Conservation (phyloP, 176 grass and related monocot species). For the Panicum miliaceum region DNA sequence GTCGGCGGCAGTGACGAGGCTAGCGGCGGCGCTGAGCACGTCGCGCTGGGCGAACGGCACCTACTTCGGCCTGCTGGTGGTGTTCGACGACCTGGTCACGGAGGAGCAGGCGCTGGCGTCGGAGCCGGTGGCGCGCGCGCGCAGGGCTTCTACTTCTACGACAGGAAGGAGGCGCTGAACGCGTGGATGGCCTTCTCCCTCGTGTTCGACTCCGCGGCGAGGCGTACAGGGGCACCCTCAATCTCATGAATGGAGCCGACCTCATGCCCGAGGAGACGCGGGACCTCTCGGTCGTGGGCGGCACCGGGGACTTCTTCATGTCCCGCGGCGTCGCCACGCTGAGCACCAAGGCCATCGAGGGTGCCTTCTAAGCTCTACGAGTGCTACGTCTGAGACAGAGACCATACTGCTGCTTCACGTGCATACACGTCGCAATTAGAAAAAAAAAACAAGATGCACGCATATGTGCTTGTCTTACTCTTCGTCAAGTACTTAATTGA, state of each 20-base stretch:
- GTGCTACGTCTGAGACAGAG: constrained; percentile 21
- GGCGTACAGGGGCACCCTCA: constrained; percentile 37
- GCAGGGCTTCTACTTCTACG: constrained; percentile 52
- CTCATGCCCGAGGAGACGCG: constrained; percentile 15
- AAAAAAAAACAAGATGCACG: no score
- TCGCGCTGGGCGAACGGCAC: neutral
- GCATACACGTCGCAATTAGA: no score
- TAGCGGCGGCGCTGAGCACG: constrained; percentile 24
- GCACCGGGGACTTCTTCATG: constrained; percentile 65
- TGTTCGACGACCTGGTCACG: constrained; percentile 48
- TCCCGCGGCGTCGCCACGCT: constrained; percentile 49
- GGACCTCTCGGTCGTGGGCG: constrained; percentile 53
- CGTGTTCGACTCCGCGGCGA: constrained; percentile 51
- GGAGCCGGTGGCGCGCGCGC: constrained; percentile 43
- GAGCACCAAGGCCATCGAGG: neutral
- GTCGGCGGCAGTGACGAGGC: neutral
- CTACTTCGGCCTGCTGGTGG: constrained; percentile 47
- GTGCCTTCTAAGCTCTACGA: constrained; percentile 40
- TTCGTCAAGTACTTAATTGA: no score
- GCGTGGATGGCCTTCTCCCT: constrained; percentile 50
- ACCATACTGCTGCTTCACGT: no score
- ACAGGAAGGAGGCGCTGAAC: neutral
- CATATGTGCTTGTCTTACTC: no score
- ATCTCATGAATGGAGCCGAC: constrained; percentile 56
- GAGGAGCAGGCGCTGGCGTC: neutral